Evolutionary conservation across 257 asterid species (phyloP).

Genomic region (Perilla frutescens): DNA sequence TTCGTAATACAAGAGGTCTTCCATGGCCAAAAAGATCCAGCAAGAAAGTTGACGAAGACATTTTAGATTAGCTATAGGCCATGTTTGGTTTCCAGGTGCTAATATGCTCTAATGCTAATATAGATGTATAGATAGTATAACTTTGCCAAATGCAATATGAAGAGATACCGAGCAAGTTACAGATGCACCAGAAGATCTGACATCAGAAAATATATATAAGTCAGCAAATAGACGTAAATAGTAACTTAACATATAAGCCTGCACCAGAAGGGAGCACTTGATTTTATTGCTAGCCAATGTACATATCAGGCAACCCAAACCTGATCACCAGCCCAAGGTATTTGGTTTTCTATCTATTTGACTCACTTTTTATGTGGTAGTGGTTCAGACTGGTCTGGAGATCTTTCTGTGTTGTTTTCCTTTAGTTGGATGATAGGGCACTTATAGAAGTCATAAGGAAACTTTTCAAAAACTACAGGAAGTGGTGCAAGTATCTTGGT

Average conservation of each 20-base stretch:
- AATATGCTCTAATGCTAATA: constrained; percentile 14
- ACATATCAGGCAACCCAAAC: constrained; percentile 90
- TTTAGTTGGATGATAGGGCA: constrained; percentile 94
- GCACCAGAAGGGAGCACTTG: constrained; percentile 64
- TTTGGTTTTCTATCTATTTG: constrained; percentile 28
- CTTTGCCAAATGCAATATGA: constrained; percentile 3
- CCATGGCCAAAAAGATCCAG: constrained; percentile 91
- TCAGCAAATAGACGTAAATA: background rate
- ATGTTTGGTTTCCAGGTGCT: constrained; percentile 98
- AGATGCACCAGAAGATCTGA: background rate
- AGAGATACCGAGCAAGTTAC: constrained; percentile 9
- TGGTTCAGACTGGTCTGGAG: constrained; percentile 5
- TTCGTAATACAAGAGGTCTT: constrained; percentile 91
- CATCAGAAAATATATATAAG: background rate
- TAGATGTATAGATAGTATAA: constrained; percentile 12
- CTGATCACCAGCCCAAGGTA: constrained; percentile 97
- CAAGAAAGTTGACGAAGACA: constrained; percentile 83
- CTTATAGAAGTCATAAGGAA: constrained; percentile 94
- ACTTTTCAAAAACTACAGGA: constrained; percentile 94
- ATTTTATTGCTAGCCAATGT: constrained; percentile 94
- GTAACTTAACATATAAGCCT: constrained; percentile 4
- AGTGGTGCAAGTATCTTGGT: constrained; percentile 97
- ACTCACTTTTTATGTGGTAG: constrained; percentile 28
- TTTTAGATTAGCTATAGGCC: constrained; percentile 91
- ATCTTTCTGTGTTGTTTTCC: constrained; percentile 16